These are phyloP conservation scores for Cicer chorassanicum DNA, from an alignment of 306 rosid species.

Conservation along the genomic window DNA sequence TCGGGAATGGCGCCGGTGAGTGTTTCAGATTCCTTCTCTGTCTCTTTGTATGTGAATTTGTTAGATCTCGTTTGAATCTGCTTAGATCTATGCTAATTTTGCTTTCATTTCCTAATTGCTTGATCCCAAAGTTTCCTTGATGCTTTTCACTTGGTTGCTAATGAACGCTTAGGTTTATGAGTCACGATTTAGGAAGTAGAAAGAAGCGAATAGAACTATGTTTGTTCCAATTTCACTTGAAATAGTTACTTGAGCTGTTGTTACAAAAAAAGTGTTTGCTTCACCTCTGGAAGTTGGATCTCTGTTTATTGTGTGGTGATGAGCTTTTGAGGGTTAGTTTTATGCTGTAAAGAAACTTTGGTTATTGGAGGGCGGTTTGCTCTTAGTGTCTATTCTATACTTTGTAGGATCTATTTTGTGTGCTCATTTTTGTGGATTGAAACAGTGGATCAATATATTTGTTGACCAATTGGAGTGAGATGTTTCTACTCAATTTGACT, in stretches of 20 bases:
- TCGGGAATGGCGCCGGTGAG: slow-evolving; percentile 99
- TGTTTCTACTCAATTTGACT: slow-evolving; percentile 7
- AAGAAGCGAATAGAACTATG: slow-evolving; percentile 28
- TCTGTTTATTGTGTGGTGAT: not conserved
- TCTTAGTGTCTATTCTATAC: slow-evolving; percentile 23
- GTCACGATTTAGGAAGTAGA: not conserved
- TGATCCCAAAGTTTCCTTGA: slow-evolving; percentile 29
- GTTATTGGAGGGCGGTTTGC: slow-evolving; percentile 26
- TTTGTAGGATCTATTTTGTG: slow-evolving; percentile 8
- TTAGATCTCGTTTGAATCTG: slow-evolving; percentile 51
- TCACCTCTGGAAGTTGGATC: slow-evolving; percentile 40
- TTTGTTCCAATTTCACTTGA: slow-evolving; percentile 34
- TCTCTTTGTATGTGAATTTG: slow-evolving; percentile 31
- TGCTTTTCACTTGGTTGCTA: not conserved
- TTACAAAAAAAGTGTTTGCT: not conserved
- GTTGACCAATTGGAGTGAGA: slow-evolving; percentile 19
- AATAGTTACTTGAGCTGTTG: slow-evolving; percentile 38
- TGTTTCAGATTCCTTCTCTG: slow-evolving; percentile 38
- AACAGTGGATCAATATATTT: not conserved
- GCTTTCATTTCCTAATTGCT: slow-evolving; percentile 28
- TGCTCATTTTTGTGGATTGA: slow-evolving; percentile 14
- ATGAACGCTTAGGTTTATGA: slow-evolving; percentile 8
- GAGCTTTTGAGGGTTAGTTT: slow-evolving; percentile 24
- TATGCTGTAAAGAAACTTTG: not conserved
- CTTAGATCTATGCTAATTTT: slow-evolving; percentile 50